A percentile compares a stretch with the other conserved stretches of the same genome.
phyloP scores from a whole-genome alignment of 257 asterid genomes.

The Forsythia viridissima region DNA sequence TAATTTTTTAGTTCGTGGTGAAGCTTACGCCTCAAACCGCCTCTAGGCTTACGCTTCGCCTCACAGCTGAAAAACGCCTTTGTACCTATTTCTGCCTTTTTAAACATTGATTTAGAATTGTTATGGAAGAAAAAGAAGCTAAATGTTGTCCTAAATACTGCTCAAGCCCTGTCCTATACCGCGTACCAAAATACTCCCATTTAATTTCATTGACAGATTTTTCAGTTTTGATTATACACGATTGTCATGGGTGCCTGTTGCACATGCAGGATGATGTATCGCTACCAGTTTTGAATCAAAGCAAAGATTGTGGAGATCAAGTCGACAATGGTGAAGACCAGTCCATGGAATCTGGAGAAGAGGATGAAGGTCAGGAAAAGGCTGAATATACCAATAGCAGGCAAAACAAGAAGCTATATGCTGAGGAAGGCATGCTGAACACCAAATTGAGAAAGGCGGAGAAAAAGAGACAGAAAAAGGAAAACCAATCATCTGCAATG shows the following conservation, averaged over 20 bases:
- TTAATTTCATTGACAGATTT: not conserved
- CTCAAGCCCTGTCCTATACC: not conserved
- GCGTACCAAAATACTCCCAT: not conserved
- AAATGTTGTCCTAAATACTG: not conserved
- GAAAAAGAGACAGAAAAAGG: conserved; percentile 67
- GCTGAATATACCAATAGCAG: conserved; percentile 42
- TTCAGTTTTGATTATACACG: not conserved
- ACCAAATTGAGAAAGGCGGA: conserved; percentile 68
- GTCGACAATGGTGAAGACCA: conserved; percentile 37
- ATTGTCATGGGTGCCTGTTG: not conserved
- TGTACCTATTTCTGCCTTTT: too few relatives aligned
- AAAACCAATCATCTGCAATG: conserved; percentile 38
- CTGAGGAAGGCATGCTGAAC: conserved; percentile 80
- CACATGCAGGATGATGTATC: conserved; percentile 53
- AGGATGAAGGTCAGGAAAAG: conserved; percentile 36
- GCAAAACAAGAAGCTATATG: conserved; percentile 82
- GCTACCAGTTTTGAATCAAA: conserved; percentile 22
- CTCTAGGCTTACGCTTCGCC: too few relatives aligned
- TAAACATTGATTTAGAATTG: too few relatives aligned
- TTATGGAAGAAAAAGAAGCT: not conserved
- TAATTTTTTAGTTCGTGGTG: too few relatives aligned
- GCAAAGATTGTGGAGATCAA: conserved; percentile 9
- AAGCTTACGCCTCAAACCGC: too few relatives aligned
- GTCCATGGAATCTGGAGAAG: conserved; percentile 61
- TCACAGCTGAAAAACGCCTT: too few relatives aligned